Percentiles rank a stretch among this genome's conserved stretches.
These are phyloP conservation scores for Debaryomycetaceae sp. DNA, from an alignment of 1,139 yeast species.

Conservation along the genomic window DNA sequence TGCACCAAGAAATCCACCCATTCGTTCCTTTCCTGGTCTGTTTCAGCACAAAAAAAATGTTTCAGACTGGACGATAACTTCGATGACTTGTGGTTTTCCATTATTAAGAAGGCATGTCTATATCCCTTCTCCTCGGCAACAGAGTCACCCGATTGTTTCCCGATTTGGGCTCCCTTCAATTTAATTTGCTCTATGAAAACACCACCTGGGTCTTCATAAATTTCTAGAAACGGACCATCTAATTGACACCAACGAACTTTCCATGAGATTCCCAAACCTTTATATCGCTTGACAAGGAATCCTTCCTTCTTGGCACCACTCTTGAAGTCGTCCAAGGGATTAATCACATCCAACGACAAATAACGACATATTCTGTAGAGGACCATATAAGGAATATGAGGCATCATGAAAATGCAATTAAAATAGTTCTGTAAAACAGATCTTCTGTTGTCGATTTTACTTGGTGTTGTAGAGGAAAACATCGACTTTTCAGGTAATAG, in stretches of 20 bases:
- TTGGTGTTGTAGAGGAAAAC: constrained; percentile 59
- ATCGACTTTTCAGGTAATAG: constrained; percentile 53
- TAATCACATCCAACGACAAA: constrained; percentile 65
- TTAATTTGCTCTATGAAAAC: constrained; percentile 53
- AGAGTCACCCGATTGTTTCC: constrained; percentile 56
- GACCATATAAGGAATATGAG: constrained; percentile 56
- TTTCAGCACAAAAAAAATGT: constrained; percentile 80
- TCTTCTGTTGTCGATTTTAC: constrained; percentile 62
- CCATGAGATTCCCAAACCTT: constrained; percentile 63
- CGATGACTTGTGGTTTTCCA: constrained; percentile 58
- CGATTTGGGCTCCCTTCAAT: constrained; percentile 60
- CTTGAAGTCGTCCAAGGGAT: constrained; percentile 56
- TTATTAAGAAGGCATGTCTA: constrained; percentile 70
- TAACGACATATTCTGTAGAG: constrained; percentile 58
- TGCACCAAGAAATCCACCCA: constrained; percentile 69
- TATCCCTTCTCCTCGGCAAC: constrained; percentile 71
- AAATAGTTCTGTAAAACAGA: constrained; percentile 59
- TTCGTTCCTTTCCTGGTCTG: constrained; percentile 71
- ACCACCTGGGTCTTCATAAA: constrained; percentile 62
- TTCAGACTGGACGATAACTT: constrained; percentile 51
- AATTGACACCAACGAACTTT: constrained; percentile 70
- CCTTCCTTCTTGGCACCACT: constrained; percentile 67
- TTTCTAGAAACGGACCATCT: constrained; percentile 60
- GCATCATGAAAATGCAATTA: constrained; percentile 53
- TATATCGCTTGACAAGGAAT: constrained; percentile 55